Evolutionary conservation across 2,329 filamentous ascomycete genomes (phyloP).

Genomic region (Stemphylium beticola): DNA sequence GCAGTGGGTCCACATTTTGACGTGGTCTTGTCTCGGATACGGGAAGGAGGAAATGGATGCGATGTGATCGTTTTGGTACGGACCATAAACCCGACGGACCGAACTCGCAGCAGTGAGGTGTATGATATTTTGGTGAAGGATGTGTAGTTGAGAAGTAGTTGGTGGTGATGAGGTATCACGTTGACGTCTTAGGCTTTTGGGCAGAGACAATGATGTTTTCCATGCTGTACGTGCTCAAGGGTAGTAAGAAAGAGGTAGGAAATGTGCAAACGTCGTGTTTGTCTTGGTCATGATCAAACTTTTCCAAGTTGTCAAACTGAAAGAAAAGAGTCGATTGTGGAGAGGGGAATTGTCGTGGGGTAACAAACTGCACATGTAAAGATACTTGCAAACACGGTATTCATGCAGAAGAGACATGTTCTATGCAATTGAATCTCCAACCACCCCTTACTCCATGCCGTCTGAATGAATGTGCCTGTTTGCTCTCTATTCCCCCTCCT

Average conservation of each 20-base stretch:
- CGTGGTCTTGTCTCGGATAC: not conserved
- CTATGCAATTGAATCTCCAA: too few relatives aligned
- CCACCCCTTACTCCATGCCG: too few relatives aligned
- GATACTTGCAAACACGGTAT: too few relatives aligned
- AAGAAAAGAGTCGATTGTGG: slow-evolving; percentile 20
- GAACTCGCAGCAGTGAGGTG: too few relatives aligned
- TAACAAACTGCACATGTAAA: too few relatives aligned
- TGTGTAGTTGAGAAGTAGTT: not conserved
- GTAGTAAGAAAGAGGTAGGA: not conserved
- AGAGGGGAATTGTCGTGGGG: too few relatives aligned
- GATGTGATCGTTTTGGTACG: not conserved
- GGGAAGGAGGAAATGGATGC: not conserved
- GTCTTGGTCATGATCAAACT: not conserved
- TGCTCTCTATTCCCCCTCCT: too few relatives aligned
- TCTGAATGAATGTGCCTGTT: too few relatives aligned
- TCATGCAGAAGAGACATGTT: too few relatives aligned
- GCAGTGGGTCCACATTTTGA: not conserved
- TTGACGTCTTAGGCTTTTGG: not conserved
- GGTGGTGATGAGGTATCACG: not conserved
- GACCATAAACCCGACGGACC: not conserved
- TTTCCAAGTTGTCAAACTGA: not conserved
- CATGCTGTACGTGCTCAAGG: not conserved
- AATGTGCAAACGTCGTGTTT: not conserved
- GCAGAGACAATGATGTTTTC: not conserved
- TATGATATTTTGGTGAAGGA: not conserved